Conservation (phyloP, 176 grass and related monocot genomes). For the Raddia distichophylla region DNA sequence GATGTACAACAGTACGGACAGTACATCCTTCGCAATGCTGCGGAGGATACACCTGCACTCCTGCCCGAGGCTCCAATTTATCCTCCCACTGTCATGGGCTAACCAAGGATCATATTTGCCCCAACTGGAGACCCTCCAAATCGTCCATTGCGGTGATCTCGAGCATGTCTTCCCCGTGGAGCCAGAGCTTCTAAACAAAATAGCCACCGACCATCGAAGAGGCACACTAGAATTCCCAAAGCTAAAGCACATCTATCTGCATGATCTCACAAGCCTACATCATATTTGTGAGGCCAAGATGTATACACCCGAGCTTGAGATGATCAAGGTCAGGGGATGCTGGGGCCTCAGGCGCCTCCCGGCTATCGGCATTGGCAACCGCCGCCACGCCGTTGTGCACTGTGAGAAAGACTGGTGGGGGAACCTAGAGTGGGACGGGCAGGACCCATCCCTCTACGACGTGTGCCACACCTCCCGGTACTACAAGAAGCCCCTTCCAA, state of each 20-base stretch:
- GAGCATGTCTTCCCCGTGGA: not conserved
- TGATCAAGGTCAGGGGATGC: not conserved
- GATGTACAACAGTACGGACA: rapidly evolving
- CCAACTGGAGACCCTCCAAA: not conserved
- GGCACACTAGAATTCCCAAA: not conserved
- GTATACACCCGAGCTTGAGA: not conserved
- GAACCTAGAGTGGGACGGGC: not conserved
- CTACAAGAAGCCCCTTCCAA: not conserved
- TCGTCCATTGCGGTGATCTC: not conserved
- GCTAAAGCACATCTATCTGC: constrained; percentile 19
- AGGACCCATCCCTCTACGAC: not conserved
- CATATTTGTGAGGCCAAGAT: not conserved
- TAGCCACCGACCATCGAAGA: not conserved
- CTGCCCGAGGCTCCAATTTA: not conserved
- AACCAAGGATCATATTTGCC: rapidly evolving
- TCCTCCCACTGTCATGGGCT: not conserved
- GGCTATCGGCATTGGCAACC: rapidly evolving
- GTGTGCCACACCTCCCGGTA: rapidly evolving
- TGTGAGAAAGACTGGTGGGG: constrained; percentile 39
- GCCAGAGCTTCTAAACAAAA: rapidly evolving
- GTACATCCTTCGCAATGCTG: not conserved
- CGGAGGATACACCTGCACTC: not conserved
- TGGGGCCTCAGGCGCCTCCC: constrained; percentile 7
- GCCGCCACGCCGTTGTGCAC: not conserved
- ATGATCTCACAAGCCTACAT: not conserved